Evolutionary conservation across 768 basidiomycete genomes (phyloP), one percentile per base, ranked within the genome.

Genomic region (Coprinopsis cinerea): DNA sequence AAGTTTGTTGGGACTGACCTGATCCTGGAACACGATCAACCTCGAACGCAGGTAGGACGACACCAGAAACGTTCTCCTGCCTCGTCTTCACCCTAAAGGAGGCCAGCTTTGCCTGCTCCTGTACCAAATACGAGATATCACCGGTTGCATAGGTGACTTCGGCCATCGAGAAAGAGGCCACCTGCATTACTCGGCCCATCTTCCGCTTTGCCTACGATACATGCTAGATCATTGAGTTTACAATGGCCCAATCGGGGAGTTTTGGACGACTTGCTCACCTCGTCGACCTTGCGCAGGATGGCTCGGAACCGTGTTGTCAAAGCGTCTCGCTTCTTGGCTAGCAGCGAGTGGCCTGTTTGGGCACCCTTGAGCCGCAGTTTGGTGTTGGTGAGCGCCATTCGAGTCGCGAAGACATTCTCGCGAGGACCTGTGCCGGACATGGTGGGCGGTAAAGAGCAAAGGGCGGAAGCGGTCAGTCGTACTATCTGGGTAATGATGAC

Each of bases 181-280:
- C 77, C 66, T 99, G 96, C 85, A 99, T 96, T 22, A 98, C 94
- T 52, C 90, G 79, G 25, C 96, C 96, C 96, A 98, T 99, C 72
- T 97, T 94, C 52, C 93, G 82, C 67, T 99, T 99, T 9, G 96
- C 95, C 94, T 98, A 51, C 17, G 55, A 53, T 53, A 48, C 25
- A n/a, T 26, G 41, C 57, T 64, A 45, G 52, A 56, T 48, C 55
- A 51, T 57, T 66, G 40, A 63, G 51, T 47, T 57, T 32, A 34
- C 26, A 7, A 51, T 4, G 51, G 22, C 42, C 49, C 24, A 27
- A 20, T 32, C 51, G 20, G 53, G 2, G 7, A 32, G 24, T 17
- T 7, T 22, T n/a, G 35, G 40, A 7, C n/a, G n/a, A 20, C 4
- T 17, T 27, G 49, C 70, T 55, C 57, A 93, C 94, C 76, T 99